Percentiles rank a stretch among this genome's conserved stretches.
Conservation (phyloP, 2,329 filamentous ascomycete genomes). For the Pseudogymnoascus sp. region DNA sequence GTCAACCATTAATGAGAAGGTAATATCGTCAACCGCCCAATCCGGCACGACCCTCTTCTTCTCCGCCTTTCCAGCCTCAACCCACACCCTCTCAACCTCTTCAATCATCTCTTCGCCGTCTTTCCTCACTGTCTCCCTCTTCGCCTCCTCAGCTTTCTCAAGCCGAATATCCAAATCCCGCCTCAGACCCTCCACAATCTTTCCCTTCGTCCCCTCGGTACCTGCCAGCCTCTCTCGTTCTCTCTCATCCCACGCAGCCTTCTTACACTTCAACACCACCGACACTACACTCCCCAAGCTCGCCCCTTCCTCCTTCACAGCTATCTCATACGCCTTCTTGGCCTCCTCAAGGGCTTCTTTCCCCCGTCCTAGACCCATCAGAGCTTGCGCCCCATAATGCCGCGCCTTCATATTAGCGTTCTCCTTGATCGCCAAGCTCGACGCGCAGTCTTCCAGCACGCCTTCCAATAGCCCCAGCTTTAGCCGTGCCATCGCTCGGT, state of each 20-base stretch:
- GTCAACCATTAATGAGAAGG: conserved; percentile 66
- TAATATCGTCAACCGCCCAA: conserved; percentile 70
- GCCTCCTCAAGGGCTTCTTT: conserved; percentile 67
- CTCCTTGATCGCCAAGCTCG: conserved; percentile 61
- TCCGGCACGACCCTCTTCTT: conserved; percentile 59
- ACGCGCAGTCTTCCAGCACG: conserved; percentile 69
- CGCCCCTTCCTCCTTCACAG: conserved; percentile 43
- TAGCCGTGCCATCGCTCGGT: conserved; percentile 75
- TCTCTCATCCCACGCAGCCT: conserved; percentile 71
- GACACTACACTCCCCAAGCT: conserved; percentile 61
- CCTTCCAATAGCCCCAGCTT: conserved; percentile 66
- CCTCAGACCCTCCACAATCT: conserved; percentile 34
- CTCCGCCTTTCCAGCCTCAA: conserved; percentile 38
- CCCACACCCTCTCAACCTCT: conserved; percentile 36
- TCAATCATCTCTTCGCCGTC: conserved; percentile 25
- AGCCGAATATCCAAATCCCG: conserved; percentile 41
- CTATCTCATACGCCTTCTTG: conserved; percentile 63
- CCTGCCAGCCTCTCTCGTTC: conserved; percentile 40
- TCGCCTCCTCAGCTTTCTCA: conserved; percentile 39
- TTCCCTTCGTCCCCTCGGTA: conserved; percentile 35
- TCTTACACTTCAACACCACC: conserved; percentile 73
- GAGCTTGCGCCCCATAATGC: conserved; percentile 76
- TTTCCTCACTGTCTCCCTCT: conserved; percentile 40
- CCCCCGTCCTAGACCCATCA: conserved; percentile 64
- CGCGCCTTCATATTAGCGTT: conserved; percentile 65